These are phyloP conservation scores for Solanum dulcamara DNA, from an alignment of 257 asterid species.

Conservation along the genomic window DNA sequence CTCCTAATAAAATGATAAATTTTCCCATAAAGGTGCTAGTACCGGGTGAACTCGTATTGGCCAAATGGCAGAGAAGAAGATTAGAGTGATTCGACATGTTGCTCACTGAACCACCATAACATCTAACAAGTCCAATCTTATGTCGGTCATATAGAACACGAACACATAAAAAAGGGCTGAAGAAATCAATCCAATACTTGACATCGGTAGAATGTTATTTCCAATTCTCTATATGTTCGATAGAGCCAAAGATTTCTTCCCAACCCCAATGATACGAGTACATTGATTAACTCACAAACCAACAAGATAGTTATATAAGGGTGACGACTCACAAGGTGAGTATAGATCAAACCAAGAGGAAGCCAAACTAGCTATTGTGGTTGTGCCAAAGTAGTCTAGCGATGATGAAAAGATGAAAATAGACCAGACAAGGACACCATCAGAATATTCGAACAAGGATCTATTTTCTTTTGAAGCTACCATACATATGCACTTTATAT, in stretches of 20 bases:
- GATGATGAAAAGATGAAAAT: no score
- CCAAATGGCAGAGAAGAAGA: not conserved
- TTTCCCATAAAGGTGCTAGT: not conserved
- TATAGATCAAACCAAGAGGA: not conserved
- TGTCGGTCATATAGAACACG: not conserved
- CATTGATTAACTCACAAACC: not conserved
- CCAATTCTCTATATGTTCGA: not conserved
- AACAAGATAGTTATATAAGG: not conserved
- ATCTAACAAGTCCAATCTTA: not conserved
- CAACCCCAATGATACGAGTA: not conserved
- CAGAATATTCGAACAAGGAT: not conserved
- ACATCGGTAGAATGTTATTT: not conserved
- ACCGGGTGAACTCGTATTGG: not conserved
- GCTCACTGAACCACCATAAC: not conserved
- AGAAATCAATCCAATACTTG: not conserved
- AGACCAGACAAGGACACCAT: not conserved
- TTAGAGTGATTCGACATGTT: not conserved
- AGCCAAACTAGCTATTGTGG: not conserved
- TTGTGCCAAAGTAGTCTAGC: not conserved
- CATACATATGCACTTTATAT: not conserved
- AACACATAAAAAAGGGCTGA: not conserved
- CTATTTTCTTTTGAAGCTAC: not conserved
- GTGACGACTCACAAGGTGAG: not conserved
- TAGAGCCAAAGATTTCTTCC: not conserved
- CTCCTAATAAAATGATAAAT: not conserved